phyloP scores from a whole-genome alignment of 2,329 filamentous ascomycete genomes.

The Macrophomina pseudophaseolina region DNA sequence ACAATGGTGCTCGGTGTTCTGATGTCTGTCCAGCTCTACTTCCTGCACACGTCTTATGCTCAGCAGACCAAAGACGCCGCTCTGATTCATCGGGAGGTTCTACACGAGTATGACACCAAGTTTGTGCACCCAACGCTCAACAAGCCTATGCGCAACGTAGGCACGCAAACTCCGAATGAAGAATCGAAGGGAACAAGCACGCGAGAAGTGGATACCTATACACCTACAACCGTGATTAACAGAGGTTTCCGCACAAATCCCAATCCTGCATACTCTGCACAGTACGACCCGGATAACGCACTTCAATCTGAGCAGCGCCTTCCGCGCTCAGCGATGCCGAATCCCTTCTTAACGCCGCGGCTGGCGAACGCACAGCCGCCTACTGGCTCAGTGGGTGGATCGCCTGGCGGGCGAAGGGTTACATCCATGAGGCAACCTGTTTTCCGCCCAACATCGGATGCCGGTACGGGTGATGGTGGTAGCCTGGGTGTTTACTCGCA shows the following conservation, averaged over 20 bases:
- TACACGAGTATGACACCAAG: slow-evolving; percentile 95
- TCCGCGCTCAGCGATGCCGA: slow-evolving; percentile 22
- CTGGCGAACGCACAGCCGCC: slow-evolving; percentile 21
- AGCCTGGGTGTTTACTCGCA: slow-evolving; percentile 81
- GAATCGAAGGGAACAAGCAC: slow-evolving; percentile 37
- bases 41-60: slow-evolving; percentile 74
- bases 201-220: slow-evolving; percentile 65
- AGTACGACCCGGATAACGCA: slow-evolving; percentile 71
- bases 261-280: slow-evolving; percentile 77
- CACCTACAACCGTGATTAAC: slow-evolving; percentile 67
- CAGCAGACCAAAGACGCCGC: slow-evolving; percentile 85
- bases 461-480: slow-evolving; percentile 66
- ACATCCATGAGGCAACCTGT: slow-evolving; percentile 53
- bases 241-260: slow-evolving; percentile 80
- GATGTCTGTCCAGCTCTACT: slow-evolving; percentile 76
- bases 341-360: slow-evolving; percentile 28
- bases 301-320: slow-evolving; percentile 25
- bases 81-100: slow-evolving; percentile 86
- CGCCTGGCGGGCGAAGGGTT: slow-evolving; percentile 51
- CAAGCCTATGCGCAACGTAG: slow-evolving; percentile 76
- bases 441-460: slow-evolving; percentile 51
- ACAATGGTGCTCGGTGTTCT: slow-evolving; percentile 77
- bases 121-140: slow-evolving; percentile 91
- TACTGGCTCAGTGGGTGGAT: slow-evolving; percentile 50
- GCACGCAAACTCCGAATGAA: slow-evolving; percentile 69